Conservation (phyloP, 352 stramenopile species). For the Globisporangium viniferum region DNA sequence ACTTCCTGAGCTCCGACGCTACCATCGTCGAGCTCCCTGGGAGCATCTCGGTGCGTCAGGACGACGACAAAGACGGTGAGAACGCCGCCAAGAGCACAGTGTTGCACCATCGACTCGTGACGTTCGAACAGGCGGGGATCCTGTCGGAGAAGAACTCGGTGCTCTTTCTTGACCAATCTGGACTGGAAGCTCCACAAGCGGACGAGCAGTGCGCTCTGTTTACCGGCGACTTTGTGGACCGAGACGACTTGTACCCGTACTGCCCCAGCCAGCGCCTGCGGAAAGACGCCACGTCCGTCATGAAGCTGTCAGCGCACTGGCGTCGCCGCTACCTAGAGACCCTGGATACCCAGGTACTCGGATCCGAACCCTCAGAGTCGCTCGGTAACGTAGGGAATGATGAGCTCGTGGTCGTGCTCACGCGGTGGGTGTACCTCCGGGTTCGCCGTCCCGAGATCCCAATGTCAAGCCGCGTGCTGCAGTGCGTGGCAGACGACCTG, state of each 20-base stretch:
- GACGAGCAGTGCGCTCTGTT: constrained; percentile 1
- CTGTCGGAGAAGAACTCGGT: constrained; percentile 8
- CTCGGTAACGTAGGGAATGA: not conserved
- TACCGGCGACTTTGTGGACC: constrained; percentile 5
- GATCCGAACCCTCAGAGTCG: not conserved
- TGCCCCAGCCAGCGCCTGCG: constrained; percentile 3
- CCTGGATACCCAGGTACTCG: too few relatives aligned
- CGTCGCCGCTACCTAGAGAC: too few relatives aligned
- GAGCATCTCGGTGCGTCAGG: too few relatives aligned
- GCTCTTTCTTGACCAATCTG: not conserved
- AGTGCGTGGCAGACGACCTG: not conserved
- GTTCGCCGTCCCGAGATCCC: not conserved
- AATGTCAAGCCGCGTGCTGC: not conserved
- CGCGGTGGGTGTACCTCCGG: not conserved
- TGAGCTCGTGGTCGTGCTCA: not conserved
- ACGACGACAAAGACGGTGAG: constrained; percentile 20
- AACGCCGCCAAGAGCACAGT: not conserved
- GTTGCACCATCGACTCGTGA: not conserved
- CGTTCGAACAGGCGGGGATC: not conserved
- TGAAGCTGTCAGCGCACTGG: constrained; percentile 7
- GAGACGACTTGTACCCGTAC: constrained; percentile 12
- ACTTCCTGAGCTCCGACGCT: constrained; percentile 36
- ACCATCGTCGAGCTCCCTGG: constrained; percentile 32
- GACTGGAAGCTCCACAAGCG: not conserved
- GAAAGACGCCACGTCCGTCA: not conserved